Evolutionary conservation across 805 yeast species (phyloP).

Genomic region (Martiniozyma abietophila): DNA sequence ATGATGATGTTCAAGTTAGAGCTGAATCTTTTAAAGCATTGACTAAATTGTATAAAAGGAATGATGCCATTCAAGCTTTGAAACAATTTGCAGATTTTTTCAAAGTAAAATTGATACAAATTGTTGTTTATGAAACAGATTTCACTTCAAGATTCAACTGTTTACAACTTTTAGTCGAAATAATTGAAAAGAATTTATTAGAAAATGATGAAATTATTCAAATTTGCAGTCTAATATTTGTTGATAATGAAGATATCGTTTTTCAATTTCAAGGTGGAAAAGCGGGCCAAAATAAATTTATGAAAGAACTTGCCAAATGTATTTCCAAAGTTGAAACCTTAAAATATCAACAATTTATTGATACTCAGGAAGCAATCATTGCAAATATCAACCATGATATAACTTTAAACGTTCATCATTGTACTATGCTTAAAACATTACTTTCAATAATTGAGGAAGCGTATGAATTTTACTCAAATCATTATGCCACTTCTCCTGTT

Average conservation of each 20-base stretch:
- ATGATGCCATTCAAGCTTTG: constrained; percentile 47
- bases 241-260: constrained; percentile 21
- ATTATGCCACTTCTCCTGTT: constrained; percentile 10
- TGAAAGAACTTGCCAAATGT: constrained; percentile 46
- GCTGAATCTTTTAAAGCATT: constrained; percentile 53
- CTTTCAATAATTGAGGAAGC: constrained; percentile 25
- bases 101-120: constrained; percentile 54
- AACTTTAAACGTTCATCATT: constrained; percentile 21
- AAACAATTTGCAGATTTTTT: constrained; percentile 74
- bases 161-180: constrained; percentile 42
- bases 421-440: constrained; percentile 23
- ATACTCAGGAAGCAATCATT: constrained; percentile 26
- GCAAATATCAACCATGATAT: constrained; percentile 16
- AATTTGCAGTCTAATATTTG: constrained; percentile 32
- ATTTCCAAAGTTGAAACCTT: constrained; percentile 36
- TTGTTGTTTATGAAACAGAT: constrained; percentile 50
- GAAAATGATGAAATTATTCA: constrained; percentile 46
- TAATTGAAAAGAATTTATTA: constrained; percentile 52
- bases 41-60: constrained; percentile 35
- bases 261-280: constrained; percentile 19
- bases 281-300: constrained; percentile 21
- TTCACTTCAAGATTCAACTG: constrained; percentile 43
- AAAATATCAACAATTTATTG: constrained; percentile 28
- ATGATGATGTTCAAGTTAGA: constrained; percentile 51
- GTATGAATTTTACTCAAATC: constrained; percentile 15